Base-by-base conservation (phyloP, 139 green algal species). In the Tetraselmis chui region DNA sequence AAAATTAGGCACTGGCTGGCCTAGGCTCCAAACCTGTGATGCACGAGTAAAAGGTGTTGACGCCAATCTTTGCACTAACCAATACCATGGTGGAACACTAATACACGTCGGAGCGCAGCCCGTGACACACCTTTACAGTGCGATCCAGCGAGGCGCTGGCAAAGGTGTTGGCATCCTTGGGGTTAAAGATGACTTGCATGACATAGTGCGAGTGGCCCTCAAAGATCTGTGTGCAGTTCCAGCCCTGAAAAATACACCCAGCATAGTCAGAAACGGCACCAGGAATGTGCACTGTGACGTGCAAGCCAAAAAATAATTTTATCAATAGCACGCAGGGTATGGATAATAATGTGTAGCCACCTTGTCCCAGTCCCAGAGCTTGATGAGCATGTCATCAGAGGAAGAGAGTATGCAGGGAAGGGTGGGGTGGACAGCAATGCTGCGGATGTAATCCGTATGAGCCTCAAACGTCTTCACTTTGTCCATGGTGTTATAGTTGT, bases 401-500 rank as follows among this genome's bases (percentile, higher is more conserved):
- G 88, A 96, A 1, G 97, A 95, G 29, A 99, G 89, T 29, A 99
- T 83, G 81, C 93, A 96, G 23, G 97, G 95, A 87, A 98, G 87
- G 1, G 89, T 94, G 0, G 97, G 97, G 85, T 99, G 97, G 58
- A 98, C 92, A 1, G 95, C 93, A 2, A 99, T 91, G 86, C 89
- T 92, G 82, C 96, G 89, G 85, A 99, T 99, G 92, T 99, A 99
- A 85, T 99, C 97, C 0, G 91, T 95, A 88, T 99, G 97, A 5
- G 97, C 97, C 89, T 99, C 97, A 86, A 99, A 99, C 28, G 91
- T 89, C 83, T 97, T 96, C 28, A 99, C 92, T 83, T 97, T 97
- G 86, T 98, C 96, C 93, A 97, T 97, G 1, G 97, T 99, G 91
- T 99, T 99, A 90, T 99, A 99, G 87, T 99, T 99, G 91, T 96